A percentile compares a stretch with the other conserved stretches of the same genome.
Conservation (phyloP, 495 filamentous ascomycete species). For the Xylaria castorea region DNA sequence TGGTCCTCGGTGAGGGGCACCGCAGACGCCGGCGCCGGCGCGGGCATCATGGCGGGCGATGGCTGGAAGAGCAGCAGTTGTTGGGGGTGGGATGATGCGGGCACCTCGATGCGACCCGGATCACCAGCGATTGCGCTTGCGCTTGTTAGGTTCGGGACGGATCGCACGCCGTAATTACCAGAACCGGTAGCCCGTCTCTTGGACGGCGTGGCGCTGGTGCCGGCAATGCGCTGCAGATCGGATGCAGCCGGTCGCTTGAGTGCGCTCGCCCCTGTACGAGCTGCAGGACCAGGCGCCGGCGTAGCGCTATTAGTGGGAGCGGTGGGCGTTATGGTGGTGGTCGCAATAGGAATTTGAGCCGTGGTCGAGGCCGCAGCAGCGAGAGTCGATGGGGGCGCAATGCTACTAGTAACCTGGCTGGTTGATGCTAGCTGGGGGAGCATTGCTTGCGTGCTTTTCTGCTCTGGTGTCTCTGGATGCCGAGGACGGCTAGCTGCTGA, state of each 20-base stretch:
- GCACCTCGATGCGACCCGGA: conserved; percentile 20
- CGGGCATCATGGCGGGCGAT: conserved; percentile 38
- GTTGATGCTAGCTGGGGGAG: conserved; percentile 22
- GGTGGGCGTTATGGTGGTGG: conserved; percentile 16
- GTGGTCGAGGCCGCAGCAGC: conserved; percentile 22
- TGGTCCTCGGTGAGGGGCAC: conserved; percentile 40
- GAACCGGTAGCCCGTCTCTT: conserved; percentile 44
- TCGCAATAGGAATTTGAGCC: conserved; percentile 25
- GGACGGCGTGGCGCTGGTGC: conserved; percentile 43
- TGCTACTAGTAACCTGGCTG: conserved; percentile 24
- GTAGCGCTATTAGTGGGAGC: conserved; percentile 39
- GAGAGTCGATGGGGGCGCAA: conserved; percentile 25
- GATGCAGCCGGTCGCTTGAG: conserved; percentile 45
- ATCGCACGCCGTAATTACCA: conserved; percentile 32
- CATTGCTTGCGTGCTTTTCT: conserved; percentile 25
- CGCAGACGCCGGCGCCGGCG: neutral
- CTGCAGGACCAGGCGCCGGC: conserved; percentile 41
- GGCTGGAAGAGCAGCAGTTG: conserved; percentile 38
- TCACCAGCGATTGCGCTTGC: conserved; percentile 26
- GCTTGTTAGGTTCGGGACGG: conserved; percentile 35
- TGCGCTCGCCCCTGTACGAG: conserved; percentile 36
- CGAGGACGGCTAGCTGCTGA: conserved; percentile 12
- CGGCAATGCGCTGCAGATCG: conserved; percentile 46
- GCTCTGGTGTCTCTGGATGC: conserved; percentile 1
- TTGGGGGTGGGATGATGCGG: conserved; percentile 11